Conservation (phyloP, 2,329 filamentous ascomycete genomes). For the Paecilomyces sp. region DNA sequence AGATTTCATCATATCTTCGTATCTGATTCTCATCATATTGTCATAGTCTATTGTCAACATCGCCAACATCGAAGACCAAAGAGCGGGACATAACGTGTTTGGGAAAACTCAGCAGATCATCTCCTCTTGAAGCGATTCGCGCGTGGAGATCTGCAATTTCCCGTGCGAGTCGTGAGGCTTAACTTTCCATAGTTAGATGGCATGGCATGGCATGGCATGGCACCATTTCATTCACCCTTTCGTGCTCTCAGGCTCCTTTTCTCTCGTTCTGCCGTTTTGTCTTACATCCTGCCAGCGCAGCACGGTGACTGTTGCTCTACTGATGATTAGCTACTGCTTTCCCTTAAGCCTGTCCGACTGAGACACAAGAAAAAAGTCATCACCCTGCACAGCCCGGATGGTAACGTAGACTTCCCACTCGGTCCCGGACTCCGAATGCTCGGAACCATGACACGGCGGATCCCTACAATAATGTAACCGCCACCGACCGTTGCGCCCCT, state of each 20-base stretch:
- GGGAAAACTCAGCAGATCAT: neutral
- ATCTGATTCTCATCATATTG: neutral
- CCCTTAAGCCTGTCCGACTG: neutral
- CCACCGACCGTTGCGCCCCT: neutral
- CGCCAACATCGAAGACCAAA: neutral
- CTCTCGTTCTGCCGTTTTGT: neutral
- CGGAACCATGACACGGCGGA: neutral
- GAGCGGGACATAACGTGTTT: neutral
- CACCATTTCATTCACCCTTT: neutral
- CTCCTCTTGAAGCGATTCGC: neutral
- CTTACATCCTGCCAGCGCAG: neutral
- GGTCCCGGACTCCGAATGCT: neutral
- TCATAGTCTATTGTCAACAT: neutral
- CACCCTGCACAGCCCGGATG: neutral
- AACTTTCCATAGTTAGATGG: neutral
- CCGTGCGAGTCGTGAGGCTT: neutral
- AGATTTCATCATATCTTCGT: neutral
- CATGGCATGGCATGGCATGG: neutral
- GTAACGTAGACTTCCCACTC: neutral
- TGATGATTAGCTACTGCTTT: neutral
- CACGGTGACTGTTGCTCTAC: neutral
- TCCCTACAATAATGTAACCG: neutral
- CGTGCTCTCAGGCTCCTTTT: neutral
- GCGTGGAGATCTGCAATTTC: neutral
- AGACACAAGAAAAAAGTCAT: neutral